Conservation (phyloP, 352 stramenopile genomes). For the Plasmopara viticola region DNA sequence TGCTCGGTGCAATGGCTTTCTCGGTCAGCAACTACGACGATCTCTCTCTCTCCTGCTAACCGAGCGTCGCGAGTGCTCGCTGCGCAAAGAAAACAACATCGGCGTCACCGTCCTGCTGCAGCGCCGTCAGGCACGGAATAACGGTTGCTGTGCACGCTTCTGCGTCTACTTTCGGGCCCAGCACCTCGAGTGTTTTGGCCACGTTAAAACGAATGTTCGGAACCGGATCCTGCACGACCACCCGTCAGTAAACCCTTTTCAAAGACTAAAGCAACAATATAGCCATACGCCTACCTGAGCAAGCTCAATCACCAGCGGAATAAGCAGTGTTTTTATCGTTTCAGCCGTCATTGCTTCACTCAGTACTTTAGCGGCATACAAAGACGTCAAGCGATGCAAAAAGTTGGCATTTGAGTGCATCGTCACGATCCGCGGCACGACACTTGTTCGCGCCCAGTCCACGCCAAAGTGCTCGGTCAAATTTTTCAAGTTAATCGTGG, state of each 20-base stretch:
- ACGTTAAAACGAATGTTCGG: slow-evolving; percentile 99
- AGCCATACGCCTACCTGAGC: slow-evolving; percentile 49
- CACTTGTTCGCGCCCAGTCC: slow-evolving; percentile 91
- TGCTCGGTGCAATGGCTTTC: no score
- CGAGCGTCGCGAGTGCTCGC: slow-evolving; percentile 54
- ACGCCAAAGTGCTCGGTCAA: slow-evolving; percentile 94
- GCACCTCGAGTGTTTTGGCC: slow-evolving; percentile 90
- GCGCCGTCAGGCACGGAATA: slow-evolving; percentile 73
- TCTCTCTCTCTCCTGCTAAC: slow-evolving; percentile 20
- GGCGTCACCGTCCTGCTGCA: slow-evolving; percentile 88
- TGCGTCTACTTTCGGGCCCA: slow-evolving; percentile 71
- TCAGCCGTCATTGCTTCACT: slow-evolving; percentile 67
- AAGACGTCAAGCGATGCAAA: slow-evolving; percentile 89
- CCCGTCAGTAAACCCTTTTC: neutral
- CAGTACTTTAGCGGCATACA: slow-evolving; percentile 86
- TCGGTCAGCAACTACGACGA: no score
- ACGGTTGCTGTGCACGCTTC: slow-evolving; percentile 65
- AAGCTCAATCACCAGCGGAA: slow-evolving; percentile 91
- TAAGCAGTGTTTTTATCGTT: slow-evolving; percentile 78
- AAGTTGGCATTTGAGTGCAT: slow-evolving; percentile 94
- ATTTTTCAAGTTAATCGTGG: slow-evolving; percentile 92
- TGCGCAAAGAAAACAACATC: slow-evolving; percentile 94
- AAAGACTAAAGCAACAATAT: neutral
- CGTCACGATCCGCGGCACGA: slow-evolving; percentile 92
- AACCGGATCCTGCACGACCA: slow-evolving; percentile 74